Percentiles rank a stretch among this genome's conserved stretches.
phyloP scores from a whole-genome alignment of 2,329 filamentous ascomycete species.

The Didymella pinodella region DNA sequence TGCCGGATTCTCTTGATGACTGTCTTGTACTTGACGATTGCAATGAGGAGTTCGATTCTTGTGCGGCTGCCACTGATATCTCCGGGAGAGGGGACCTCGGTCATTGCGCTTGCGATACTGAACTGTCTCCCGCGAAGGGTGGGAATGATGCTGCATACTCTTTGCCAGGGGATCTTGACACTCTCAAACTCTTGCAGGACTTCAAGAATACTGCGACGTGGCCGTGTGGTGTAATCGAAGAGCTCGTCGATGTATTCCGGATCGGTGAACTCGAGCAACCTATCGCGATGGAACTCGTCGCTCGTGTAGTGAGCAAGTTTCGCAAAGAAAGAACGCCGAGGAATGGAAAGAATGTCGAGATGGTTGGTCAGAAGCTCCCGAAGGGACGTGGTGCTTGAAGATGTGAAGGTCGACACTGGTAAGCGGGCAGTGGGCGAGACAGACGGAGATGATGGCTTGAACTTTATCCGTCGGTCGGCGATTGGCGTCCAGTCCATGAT shows the following conservation, averaged over 20 bases:
- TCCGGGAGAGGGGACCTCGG: slow-evolving; percentile 2
- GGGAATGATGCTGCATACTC: slow-evolving; percentile 77
- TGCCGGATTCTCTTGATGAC: slow-evolving; percentile 83
- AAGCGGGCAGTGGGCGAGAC: slow-evolving; percentile 49
- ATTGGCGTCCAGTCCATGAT: slow-evolving; percentile 79
- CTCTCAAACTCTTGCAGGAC: slow-evolving; percentile 88
- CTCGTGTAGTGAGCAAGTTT: slow-evolving; percentile 77
- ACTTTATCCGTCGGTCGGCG: slow-evolving; percentile 73
- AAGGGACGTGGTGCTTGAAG: slow-evolving; percentile 64
- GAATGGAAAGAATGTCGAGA: slow-evolving; percentile 89
- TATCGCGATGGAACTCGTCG: slow-evolving; percentile 76
- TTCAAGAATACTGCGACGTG: slow-evolving; percentile 89
- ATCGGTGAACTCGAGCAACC: slow-evolving; percentile 82
- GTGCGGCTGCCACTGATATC: slow-evolving; percentile 42
- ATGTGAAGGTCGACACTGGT: slow-evolving; percentile 52
- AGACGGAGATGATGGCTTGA: slow-evolving; percentile 52
- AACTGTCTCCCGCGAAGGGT: slow-evolving; percentile 88
- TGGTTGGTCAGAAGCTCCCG: slow-evolving; percentile 80
- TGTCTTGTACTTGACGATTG: slow-evolving; percentile 90
- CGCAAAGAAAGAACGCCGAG: slow-evolving; percentile 84
- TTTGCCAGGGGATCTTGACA: slow-evolving; percentile 80
- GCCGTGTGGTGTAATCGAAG: slow-evolving; percentile 93
- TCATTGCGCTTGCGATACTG: slow-evolving; percentile 82
- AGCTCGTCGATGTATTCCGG: slow-evolving; percentile 86
- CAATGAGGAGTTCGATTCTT: slow-evolving; percentile 76